Percentiles rank a stretch among this genome's conserved stretches.
phyloP scores from a whole-genome alignment of 1,284 basidiomycete species.

The Apiotrichum domesticum region DNA sequence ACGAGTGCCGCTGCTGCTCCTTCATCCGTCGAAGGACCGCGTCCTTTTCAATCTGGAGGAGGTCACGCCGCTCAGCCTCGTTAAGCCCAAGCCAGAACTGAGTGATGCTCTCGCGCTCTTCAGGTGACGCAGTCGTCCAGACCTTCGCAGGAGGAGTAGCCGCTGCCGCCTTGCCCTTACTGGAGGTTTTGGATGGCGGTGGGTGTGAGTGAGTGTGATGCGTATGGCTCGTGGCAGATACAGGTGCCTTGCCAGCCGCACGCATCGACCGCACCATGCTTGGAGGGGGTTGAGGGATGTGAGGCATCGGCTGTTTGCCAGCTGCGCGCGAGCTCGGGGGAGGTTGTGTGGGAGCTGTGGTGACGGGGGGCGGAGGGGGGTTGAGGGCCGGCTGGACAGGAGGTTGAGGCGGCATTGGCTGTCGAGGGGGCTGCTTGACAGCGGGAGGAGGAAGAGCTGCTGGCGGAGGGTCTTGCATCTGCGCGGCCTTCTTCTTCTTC shows the following conservation, averaged over 20 bases:
- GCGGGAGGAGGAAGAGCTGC: constrained; percentile 42
- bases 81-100: constrained; percentile 91
- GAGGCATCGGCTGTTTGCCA: constrained; percentile 69
- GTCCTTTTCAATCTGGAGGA: constrained; percentile 96
- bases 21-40: constrained; percentile 97
- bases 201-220: constrained; percentile 51
- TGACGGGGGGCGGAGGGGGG: constrained; percentile 35
- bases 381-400: constrained; percentile 27
- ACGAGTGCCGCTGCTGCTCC: constrained; percentile 94
- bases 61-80: constrained; percentile 78
- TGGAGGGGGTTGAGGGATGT: constrained; percentile 36
- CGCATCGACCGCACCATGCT: constrained; percentile 48
- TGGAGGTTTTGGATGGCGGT: constrained; percentile 41
- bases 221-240: constrained; percentile 56
- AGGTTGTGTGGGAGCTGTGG: constrained; percentile 46
- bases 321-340: constrained; percentile 63
- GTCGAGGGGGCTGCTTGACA: constrained; percentile 34
- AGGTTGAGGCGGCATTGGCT: constrained; percentile 35
- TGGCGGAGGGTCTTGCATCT: constrained; percentile 30
- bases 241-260: constrained; percentile 49
- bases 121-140: constrained; percentile 80
- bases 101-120: constrained; percentile 94
- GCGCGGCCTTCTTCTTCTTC: constrained; percentile 53
- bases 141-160: constrained; percentile 51
- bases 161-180: constrained; percentile 35